Evolutionary conservation across 2,329 filamentous ascomycete genomes (phyloP), one percentile per base, ranked within the genome.

Genomic region (Phialophora expanda): DNA sequence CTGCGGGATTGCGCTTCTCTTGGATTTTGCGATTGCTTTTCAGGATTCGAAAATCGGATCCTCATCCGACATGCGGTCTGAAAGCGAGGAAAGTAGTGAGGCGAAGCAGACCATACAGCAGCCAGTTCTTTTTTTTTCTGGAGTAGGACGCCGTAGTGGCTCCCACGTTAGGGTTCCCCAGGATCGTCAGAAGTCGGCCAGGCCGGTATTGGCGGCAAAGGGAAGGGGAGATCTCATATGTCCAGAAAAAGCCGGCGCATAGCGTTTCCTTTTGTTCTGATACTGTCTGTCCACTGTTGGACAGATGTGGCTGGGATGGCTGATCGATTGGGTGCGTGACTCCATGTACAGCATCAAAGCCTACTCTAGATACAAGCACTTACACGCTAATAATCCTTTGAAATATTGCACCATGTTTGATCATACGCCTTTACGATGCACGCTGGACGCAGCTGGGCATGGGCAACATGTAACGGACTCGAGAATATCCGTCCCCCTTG

Each of bases 241-340:
- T 66, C 61, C 28, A 59, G 56, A 59, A 68, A 68, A 68, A 68
- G 66, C 66, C 63, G 66, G 66, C 66, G 63, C 62, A 57, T 48
- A 62, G 60, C 34, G 62, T 54, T 62, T 60, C 44, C 24, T 62
- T 41, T 64, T 50, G 61, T 32, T 58, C 50, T 59, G 51, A 48
- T 28, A 26, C 48, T 26, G 20, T 26, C 24, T 51, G 48, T 51
- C 17, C 48, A 51, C 48, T 51, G n/a, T 51, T 51, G 48, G 48
- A 51, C 48, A 51, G 24, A 51, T 8, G 9, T 26, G 56, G 32
- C 38, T 38, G 55, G 55, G 34, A 56, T 34, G 20, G 28, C 28
- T 63, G 56, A 61, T 41, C 32, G 56, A 46, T 61, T 51, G 38
- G 22, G 34, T 60, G 53, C 57, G 57, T 48, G 56, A 28, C n/a